phyloP scores from a whole-genome alignment of 2,329 filamentous ascomycete genomes.

The Arthrobotrys entomopaga region DNA sequence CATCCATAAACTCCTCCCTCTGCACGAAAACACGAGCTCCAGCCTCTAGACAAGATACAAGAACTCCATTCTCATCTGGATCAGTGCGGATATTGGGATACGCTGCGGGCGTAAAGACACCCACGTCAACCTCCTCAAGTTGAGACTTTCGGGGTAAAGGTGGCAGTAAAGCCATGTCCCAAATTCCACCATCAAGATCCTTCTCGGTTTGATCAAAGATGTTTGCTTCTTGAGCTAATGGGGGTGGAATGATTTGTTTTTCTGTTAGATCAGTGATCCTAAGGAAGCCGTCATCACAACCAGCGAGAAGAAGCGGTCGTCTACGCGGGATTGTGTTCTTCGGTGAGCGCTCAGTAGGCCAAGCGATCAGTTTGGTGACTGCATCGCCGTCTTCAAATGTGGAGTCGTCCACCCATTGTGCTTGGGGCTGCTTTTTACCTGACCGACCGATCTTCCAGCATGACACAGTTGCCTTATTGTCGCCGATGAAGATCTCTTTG shows the following conservation, averaged over 20 bases:
- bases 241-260: constrained; percentile 53
- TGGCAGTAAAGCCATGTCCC: constrained; percentile 55
- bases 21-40: constrained; percentile 55
- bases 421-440: constrained; percentile 22
- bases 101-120: constrained; percentile 51
- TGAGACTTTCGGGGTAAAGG: constrained; percentile 47
- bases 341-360: constrained; percentile 51
- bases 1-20: constrained; percentile 56
- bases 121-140: constrained; percentile 47
- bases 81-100: constrained; percentile 52
- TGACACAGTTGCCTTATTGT: constrained; percentile 48
- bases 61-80: constrained; percentile 50
- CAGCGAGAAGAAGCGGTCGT: constrained; percentile 54
- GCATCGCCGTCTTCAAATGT: constrained; percentile 39
- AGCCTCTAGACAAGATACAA: constrained; percentile 54
- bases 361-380: constrained; percentile 53
- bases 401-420: constrained; percentile 36
- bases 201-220: constrained; percentile 51
- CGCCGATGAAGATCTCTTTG: constrained; percentile 43
- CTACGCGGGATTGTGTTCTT: constrained; percentile 55
- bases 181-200: constrained; percentile 53
- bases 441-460: constrained; percentile 42
- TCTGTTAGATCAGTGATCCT: constrained; percentile 53
- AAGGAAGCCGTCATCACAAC: constrained; percentile 47
- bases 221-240: constrained; percentile 47